Evolutionary conservation across 2,329 filamentous ascomycete species (phyloP).

Genomic region (Clonostachys sp.): DNA sequence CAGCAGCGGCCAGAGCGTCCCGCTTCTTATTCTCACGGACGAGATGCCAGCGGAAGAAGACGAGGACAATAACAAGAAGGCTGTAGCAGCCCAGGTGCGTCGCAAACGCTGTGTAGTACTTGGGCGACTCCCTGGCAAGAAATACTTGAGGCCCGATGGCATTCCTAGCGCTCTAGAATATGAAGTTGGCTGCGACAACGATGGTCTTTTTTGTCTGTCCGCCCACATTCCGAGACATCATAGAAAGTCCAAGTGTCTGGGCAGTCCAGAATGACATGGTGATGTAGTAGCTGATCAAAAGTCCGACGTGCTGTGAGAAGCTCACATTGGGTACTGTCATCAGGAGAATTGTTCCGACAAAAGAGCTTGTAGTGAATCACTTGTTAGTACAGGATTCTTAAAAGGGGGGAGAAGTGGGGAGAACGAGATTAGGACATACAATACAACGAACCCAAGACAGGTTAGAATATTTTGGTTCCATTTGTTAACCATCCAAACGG

Average conservation of each 20-base stretch:
- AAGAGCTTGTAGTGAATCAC: slow-evolving; percentile 41
- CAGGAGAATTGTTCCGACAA: slow-evolving; percentile 67
- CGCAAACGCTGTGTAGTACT: slow-evolving; percentile 66
- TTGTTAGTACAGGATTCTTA: neutral
- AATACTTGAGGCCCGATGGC: slow-evolving; percentile 65
- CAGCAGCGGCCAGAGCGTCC: slow-evolving; percentile 36
- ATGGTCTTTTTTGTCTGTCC: slow-evolving; percentile 71
- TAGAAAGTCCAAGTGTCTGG: slow-evolving; percentile 60
- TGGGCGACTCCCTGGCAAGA: slow-evolving; percentile 52
- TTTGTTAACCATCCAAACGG: slow-evolving; percentile 64
- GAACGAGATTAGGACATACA: slow-evolving; percentile 48
- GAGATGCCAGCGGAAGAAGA: slow-evolving; percentile 55
- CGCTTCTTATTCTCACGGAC: slow-evolving; percentile 53
- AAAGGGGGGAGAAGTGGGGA: too few relatives aligned
- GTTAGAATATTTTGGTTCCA: slow-evolving; percentile 63
- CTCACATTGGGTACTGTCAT: slow-evolving; percentile 61
- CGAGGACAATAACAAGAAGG: slow-evolving; percentile 51
- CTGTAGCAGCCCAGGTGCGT: slow-evolving; percentile 67
- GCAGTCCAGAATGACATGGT: slow-evolving; percentile 75
- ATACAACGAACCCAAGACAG: slow-evolving; percentile 53
- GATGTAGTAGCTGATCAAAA: slow-evolving; percentile 72
- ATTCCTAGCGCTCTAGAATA: slow-evolving; percentile 66
- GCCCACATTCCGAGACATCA: slow-evolving; percentile 65
- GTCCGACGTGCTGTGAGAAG: slow-evolving; percentile 55
- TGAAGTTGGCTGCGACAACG: slow-evolving; percentile 65